These are phyloP conservation scores for Crinitomyces ghanaensis DNA, from an alignment of 805 yeast genomes.

Conservation along the genomic window DNA sequence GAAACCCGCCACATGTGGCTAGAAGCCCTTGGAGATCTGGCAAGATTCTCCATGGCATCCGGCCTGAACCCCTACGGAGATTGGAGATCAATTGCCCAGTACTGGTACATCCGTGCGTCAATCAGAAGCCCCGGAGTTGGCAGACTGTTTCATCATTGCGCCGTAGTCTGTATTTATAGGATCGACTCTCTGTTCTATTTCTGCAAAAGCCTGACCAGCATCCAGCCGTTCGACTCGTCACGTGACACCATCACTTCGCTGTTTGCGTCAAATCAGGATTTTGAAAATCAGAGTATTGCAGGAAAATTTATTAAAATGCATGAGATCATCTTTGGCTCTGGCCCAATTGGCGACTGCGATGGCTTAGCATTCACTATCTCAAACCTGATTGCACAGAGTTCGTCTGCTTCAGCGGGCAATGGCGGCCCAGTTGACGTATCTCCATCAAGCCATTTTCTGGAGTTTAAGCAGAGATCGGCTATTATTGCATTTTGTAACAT, in stretches of 20 bases:
- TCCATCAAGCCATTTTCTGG: slow-evolving; percentile 10
- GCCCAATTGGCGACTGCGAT: no score
- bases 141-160: slow-evolving; percentile 75
- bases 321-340: slow-evolving; percentile 10
- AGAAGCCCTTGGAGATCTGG: slow-evolving; percentile 75
- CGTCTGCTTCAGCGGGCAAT: background rate
- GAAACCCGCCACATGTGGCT: slow-evolving; percentile 42
- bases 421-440: slow-evolving; percentile 1
- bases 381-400: background rate
- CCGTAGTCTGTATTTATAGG: slow-evolving; percentile 71
- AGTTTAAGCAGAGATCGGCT: slow-evolving; percentile 10
- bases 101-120: slow-evolving; percentile 71
- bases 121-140: slow-evolving; percentile 73
- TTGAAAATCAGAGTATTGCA: slow-evolving; percentile 6
- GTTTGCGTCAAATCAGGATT: slow-evolving; percentile 11
- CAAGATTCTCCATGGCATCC: slow-evolving; percentile 79
- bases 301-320: slow-evolving; percentile 12
- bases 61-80: slow-evolving; percentile 71
- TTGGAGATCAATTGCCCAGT: slow-evolving; percentile 75
- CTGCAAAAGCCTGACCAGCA: slow-evolving; percentile 15
- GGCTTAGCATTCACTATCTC: background rate
- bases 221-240: slow-evolving; percentile 15
- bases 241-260: slow-evolving; percentile 11
- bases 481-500: slow-evolving; percentile 16
- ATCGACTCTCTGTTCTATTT: slow-evolving; percentile 17